Evolutionary conservation across 169 alveolate genomes (phyloP).

Genomic region (Pseudocohnilembus persalinus): DNA sequence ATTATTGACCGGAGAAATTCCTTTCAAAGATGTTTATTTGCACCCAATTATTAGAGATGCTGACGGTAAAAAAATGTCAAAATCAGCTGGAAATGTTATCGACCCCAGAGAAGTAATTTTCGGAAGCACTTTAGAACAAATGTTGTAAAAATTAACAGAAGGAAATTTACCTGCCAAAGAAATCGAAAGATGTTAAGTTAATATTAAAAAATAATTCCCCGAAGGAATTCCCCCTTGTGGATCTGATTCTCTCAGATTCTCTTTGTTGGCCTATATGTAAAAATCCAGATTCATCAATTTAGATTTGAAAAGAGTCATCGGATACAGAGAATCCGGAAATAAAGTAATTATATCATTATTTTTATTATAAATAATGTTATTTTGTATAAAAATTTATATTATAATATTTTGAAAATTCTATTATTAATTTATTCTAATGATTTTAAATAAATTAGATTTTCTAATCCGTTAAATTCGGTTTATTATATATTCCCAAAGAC

Average conservation of each 20-base stretch:
- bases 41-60: conserved; percentile 99
- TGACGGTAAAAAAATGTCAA: conserved; percentile 98
- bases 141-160: conserved; percentile 87
- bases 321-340: conserved; percentile 97
- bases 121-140: conserved; percentile 91
- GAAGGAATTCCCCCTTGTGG: conserved; percentile 99
- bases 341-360: conserved; percentile 94
- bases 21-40: conserved; percentile 96
- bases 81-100: conserved; percentile 98
- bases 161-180: conserved; percentile 93
- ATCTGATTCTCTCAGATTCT: conserved; percentile 97
- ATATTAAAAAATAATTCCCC: conserved; percentile 96
- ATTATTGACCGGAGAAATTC: conserved; percentile 94
- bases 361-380: too few species aligned
- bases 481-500: conserved; percentile 73
- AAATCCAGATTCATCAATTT: conserved; percentile 95
- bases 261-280: conserved; percentile 91
- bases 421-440: too few species aligned
- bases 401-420: too few species aligned
- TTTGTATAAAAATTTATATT: too few species aligned
- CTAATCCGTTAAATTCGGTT: conserved; percentile 69
- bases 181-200: conserved; percentile 89
- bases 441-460: conserved; percentile 28
- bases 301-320: conserved; percentile 96
- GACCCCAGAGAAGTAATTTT: conserved; percentile 98